Base-by-base conservation (phyloP, 176 grass and related monocot genomes). In the Puya raimondii region DNA sequence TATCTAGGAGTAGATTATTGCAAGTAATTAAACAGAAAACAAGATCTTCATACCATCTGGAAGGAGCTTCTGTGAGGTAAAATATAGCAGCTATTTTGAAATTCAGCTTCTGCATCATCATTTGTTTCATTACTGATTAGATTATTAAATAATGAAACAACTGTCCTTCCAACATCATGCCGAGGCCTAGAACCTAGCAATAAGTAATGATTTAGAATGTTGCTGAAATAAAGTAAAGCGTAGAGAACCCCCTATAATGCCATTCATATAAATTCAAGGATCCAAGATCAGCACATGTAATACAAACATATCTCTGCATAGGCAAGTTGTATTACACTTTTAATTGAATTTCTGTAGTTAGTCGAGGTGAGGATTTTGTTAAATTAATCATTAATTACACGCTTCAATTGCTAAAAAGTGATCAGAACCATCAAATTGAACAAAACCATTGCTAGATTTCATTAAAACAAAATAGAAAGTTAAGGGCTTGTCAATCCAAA, bases 21-120 rank as follows among this genome's bases (percentile, higher is more conserved):
- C 33, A 42, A 42, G 33, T 48, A 76, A 70, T 22, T 51, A 73
- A 50, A 29, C 4, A 69, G 14, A 79, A 86, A 50, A 72, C 12
- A 78, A 59, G 42, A 70, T 75, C 51, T 78, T 64, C 68, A 74
- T 83, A 97, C 93, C 89, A 92, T 90, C 42, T 79, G 58, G 61
- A 92, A 92, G 67, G 58, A 71, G 74, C 93, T 85, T 87, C n/a
- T 59, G 74, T 56, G 69, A 56, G 93, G 93, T 84, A 92, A 78
- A 81, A 90, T 84, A 77, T 97, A 97, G 16, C 5, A 27, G 17
- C 61, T 78, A 48, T 57, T 72, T 49, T 77, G 79, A 51, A 97
- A 85, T 81, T 90, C 84, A 77, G 84, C 84, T 76, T 88, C 77
- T 0, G 25, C 64, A 15, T 92, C 93, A 11, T 85, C 81, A 50